Conservation (phyloP, 768 basidiomycete genomes). For the Kwoniella sp. region DNA sequence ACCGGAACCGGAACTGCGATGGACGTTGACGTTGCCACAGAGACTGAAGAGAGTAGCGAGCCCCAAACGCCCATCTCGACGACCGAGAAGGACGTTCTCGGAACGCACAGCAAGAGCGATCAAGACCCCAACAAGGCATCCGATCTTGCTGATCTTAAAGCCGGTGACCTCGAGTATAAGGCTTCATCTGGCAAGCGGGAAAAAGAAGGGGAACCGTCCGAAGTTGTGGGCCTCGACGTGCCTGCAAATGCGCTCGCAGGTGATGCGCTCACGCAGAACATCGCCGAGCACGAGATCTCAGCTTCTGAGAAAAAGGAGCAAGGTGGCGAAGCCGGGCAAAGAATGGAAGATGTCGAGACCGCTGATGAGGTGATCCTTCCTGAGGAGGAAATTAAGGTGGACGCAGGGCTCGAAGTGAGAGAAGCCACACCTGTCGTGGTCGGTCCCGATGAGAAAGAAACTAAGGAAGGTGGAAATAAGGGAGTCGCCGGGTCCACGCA, state of each 20-base stretch:
- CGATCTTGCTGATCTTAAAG: constrained; percentile 38
- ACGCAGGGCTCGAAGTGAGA: constrained; percentile 2
- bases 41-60: constrained; percentile 5
- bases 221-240: not conserved
- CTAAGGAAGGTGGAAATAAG: constrained; percentile 17
- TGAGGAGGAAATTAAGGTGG: constrained; percentile 3
- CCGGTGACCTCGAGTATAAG: constrained; percentile 13
- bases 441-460: constrained; percentile 16
- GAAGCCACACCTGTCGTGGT: constrained; percentile 6
- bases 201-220: constrained; percentile 11
- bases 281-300: constrained; percentile 30
- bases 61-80: not conserved
- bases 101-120: not conserved
- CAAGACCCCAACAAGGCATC: constrained; percentile 33
- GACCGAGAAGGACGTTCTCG: not conserved
- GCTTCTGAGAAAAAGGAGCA: constrained; percentile 31
- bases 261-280: constrained; percentile 21
- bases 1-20: constrained; percentile 9
- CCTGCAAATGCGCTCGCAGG: constrained; percentile 24
- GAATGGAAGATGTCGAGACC: constrained; percentile 29
- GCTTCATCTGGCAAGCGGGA: not conserved
- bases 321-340: constrained; percentile 34
- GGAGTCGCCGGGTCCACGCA: not conserved
- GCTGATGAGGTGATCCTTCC: constrained; percentile 26
- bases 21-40: constrained; percentile 20